Evolutionary conservation across 306 rosid genomes (phyloP).

Genomic region (Ammopiptanthus mongolicus): DNA sequence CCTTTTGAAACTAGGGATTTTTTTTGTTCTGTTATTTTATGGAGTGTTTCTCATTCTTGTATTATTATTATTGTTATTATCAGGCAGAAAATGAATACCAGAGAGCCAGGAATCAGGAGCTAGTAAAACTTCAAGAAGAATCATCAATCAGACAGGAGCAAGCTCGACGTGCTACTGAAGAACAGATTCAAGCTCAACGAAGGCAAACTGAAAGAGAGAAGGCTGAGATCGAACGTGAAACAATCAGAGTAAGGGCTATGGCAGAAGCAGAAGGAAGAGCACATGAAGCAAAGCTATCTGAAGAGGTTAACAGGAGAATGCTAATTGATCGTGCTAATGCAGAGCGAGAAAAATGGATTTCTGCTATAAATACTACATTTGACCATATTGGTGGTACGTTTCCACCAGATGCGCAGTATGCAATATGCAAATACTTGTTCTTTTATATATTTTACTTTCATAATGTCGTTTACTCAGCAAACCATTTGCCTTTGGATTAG

Average conservation of each 20-base stretch:
- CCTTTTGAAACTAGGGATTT: not conserved
- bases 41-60: slow-evolving; percentile 9
- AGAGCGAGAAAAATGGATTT: slow-evolving; percentile 92
- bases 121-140: slow-evolving; percentile 87
- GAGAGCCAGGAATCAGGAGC: slow-evolving; percentile 89
- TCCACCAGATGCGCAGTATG: not conserved
- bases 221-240: slow-evolving; percentile 95
- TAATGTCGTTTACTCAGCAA: not conserved
- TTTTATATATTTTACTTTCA: slow-evolving; percentile 4
- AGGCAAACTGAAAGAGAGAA: slow-evolving; percentile 87
- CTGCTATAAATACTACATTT: slow-evolving; percentile 94
- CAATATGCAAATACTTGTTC: not conserved
- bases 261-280: slow-evolving; percentile 98
- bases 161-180: slow-evolving; percentile 89
- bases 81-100: slow-evolving; percentile 89
- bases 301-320: slow-evolving; percentile 84
- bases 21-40: not conserved
- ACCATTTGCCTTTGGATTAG: not conserved
- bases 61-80: slow-evolving; percentile 11
- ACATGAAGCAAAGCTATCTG: slow-evolving; percentile 81
- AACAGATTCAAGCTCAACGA: slow-evolving; percentile 88
- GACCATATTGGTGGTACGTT: slow-evolving; percentile 95
- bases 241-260: slow-evolving; percentile 76
- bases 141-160: slow-evolving; percentile 93
- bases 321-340: slow-evolving; percentile 81